These are phyloP conservation scores for Trichoderma parareesei DNA, from an alignment of 495 filamentous ascomycete species.

Conservation along the genomic window DNA sequence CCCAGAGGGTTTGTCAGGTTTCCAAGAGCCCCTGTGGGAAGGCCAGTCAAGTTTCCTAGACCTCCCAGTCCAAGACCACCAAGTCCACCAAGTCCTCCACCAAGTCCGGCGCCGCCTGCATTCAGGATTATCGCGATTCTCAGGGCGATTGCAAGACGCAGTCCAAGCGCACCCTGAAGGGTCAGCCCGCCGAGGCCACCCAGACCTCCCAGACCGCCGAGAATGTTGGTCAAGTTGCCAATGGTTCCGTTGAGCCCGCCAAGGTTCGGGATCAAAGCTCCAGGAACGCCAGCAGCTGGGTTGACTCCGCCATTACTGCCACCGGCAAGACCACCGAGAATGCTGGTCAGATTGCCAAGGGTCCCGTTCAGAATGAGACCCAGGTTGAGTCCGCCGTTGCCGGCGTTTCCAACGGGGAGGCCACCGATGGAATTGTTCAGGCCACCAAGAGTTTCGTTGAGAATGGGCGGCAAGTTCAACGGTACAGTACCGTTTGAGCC, in stretches of 20 bases:
- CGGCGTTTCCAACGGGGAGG: neutral
- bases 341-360: neutral
- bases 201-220: neutral
- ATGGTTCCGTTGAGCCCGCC: neutral
- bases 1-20: too few species aligned
- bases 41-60: neutral
- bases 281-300: neutral
- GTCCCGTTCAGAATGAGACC: neutral
- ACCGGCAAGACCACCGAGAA: too few species aligned
- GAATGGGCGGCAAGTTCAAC: neutral
- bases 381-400: neutral
- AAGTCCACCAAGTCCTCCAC: slow-evolving; percentile 4
- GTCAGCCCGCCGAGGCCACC: neutral
- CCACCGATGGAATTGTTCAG: neutral
- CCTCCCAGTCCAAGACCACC: neutral
- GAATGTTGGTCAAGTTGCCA: neutral
- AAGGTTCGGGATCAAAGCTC: neutral
- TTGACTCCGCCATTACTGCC: too few species aligned
- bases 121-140: too few species aligned
- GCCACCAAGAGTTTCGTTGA: neutral
- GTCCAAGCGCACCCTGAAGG: neutral
- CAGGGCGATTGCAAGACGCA: too few species aligned
- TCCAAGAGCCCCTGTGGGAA: neutral
- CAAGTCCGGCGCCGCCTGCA: too few species aligned
- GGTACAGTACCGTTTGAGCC: neutral